Evolutionary conservation across 495 filamentous ascomycete species (phyloP), one percentile per base, ranked within the genome.

Genomic region (Penicillium manginii): DNA sequence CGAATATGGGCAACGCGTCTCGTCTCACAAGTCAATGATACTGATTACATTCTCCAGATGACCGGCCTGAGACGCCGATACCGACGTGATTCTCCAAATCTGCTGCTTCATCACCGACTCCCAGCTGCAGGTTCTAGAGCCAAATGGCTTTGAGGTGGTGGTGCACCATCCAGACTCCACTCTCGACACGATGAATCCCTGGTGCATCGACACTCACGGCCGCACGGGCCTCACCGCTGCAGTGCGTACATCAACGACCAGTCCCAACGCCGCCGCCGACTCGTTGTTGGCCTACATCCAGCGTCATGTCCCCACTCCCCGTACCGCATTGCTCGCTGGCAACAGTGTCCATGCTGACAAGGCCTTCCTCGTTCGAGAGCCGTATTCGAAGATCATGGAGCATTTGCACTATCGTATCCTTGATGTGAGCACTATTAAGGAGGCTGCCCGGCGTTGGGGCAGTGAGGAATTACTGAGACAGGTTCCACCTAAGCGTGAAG

Each of bases 261-360:
- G 86, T 8, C 72, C 90, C 2, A 82, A 87, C 54, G 70, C 86
- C 52, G 96, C 94, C 7, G 90, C 92, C 15, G 75, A 83, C 21
- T 81, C 79, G 14, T 80, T 98, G 31, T 79, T 97, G 15, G 79
- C 81, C 33, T 98, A 97, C 69, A 88, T 98, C 61, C 77, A 85
- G 63, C 81, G 76, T 47, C 77, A 86, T 60, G 82, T 96, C 12
- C 89, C 90, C 0, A 70, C 86, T 42, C 76, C 80, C 4, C 77
- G 83, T 26, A 78, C 68, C 26, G 93, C 84, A 3, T 70, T 97
- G 61, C 76, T 98, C 42, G 93, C 94, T 0, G 94, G 94, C 4
- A 98, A 97, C 72, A 92, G 86, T 32, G 89, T 98, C 9, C 94
- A 98, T 68, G 88, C 88, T 5, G 94, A 98, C 70, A 87, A 85